Evolutionary conservation across 140 eudicot species (phyloP).

Genomic region (Stevia rebaudiana): DNA sequence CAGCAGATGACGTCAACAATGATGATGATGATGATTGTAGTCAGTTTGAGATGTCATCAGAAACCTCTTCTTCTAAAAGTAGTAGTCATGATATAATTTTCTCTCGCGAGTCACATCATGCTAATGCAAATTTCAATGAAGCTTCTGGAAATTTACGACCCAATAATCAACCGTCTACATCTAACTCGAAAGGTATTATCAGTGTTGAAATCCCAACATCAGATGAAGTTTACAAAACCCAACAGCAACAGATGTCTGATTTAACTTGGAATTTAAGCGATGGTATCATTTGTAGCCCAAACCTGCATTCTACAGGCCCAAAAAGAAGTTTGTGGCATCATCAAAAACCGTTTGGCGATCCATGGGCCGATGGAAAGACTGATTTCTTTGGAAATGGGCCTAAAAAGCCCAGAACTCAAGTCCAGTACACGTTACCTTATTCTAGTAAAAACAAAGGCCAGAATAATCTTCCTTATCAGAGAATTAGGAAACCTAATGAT

Average conservation of each 20-base stretch:
- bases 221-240: slow-evolving; percentile 26
- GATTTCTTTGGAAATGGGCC: slow-evolving; percentile 53
- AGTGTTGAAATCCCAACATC: slow-evolving; percentile 52
- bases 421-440: slow-evolving; percentile 60
- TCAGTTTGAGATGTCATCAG: slow-evolving; percentile 28
- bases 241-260: slow-evolving; percentile 30
- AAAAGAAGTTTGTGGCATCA: slow-evolving; percentile 37
- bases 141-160: slow-evolving; percentile 11
- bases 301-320: slow-evolving; percentile 29
- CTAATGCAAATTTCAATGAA: slow-evolving; percentile 17
- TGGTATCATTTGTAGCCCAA: slow-evolving; percentile 40
- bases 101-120: slow-evolving; percentile 11
- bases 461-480: slow-evolving; percentile 45
- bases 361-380: slow-evolving; percentile 46
- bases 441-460: slow-evolving; percentile 37
- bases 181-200: slow-evolving; percentile 38
- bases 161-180: slow-evolving; percentile 10
- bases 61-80: slow-evolving; percentile 13
- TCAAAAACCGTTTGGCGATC: slow-evolving; percentile 29
- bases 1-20: slow-evolving; percentile 19
- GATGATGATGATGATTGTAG: slow-evolving; percentile 14
- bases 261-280: slow-evolving; percentile 32
- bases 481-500: slow-evolving; percentile 68
- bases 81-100: slow-evolving; percentile 13
- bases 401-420: slow-evolving; percentile 81